Evolutionary conservation across 768 basidiomycete genomes (phyloP).

Genomic region (Hericium coralloides): DNA sequence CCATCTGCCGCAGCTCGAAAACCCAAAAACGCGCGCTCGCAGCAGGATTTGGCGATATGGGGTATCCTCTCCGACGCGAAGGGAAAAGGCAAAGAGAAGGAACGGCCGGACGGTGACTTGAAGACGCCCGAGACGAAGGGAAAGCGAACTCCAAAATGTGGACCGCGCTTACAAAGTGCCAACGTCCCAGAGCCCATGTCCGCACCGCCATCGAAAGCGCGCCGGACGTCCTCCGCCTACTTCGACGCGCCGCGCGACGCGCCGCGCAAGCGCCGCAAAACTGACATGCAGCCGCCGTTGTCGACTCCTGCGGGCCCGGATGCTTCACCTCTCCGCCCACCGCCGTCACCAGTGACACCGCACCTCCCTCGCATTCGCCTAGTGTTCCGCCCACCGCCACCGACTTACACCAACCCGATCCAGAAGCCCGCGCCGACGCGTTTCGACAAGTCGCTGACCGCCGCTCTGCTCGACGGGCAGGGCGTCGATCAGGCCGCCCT

Average conservation of each 20-base stretch:
- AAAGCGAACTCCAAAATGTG: background rate
- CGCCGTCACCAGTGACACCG: background rate
- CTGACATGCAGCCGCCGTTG: background rate
- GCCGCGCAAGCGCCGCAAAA: slow-evolving; percentile 13
- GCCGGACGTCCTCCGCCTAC: too few relatives aligned
- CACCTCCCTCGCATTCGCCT: slow-evolving; percentile 44
- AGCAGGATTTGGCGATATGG: slow-evolving; percentile 20
- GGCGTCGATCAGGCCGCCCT: slow-evolving; percentile 34
- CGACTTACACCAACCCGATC: slow-evolving; percentile 50
- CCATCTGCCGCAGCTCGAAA: slow-evolving; percentile 5
- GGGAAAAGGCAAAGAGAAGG: slow-evolving; percentile 23
- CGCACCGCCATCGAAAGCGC: too few relatives aligned
- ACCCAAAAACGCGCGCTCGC: slow-evolving; percentile 7
- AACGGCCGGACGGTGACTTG: background rate
- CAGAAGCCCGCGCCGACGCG: slow-evolving; percentile 57
- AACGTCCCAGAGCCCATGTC: too few relatives aligned
- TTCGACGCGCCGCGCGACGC: background rate
- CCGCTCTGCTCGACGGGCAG: slow-evolving; percentile 31
- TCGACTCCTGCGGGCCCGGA: background rate
- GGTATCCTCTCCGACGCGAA: slow-evolving; percentile 22
- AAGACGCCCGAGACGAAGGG: background rate
- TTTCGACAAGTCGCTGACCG: slow-evolving; percentile 24
- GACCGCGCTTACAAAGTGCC: too few relatives aligned
- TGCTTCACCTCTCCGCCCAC: background rate
- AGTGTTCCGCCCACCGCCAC: slow-evolving; percentile 57